Evolutionary conservation across 2,329 filamentous ascomycete genomes (phyloP).

Genomic region (Fusarium paranaense): DNA sequence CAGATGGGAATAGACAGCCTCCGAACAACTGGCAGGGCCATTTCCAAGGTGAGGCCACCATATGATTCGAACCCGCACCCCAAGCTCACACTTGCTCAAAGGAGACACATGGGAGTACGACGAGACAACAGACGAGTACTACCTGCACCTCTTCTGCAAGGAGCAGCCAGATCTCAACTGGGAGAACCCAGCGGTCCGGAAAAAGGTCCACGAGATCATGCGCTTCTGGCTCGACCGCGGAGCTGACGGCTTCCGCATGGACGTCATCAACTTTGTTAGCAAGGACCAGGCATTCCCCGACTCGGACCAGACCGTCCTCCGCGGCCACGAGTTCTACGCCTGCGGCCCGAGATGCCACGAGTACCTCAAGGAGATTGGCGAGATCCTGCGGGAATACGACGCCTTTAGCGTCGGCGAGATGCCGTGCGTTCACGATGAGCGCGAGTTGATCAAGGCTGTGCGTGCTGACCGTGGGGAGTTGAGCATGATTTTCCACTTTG

Average conservation of each 20-base stretch:
- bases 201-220: constrained; percentile 76
- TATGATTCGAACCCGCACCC: neutral
- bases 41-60: constrained; percentile 49
- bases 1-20: constrained; percentile 67
- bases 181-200: constrained; percentile 74
- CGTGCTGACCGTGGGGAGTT: constrained; percentile 68
- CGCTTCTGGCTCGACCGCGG: constrained; percentile 80
- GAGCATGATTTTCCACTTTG: constrained; percentile 81
- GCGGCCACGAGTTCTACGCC: constrained; percentile 60
- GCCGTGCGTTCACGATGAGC: constrained; percentile 57
- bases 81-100: constrained; percentile 21
- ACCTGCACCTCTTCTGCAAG: constrained; percentile 76
- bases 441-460: constrained; percentile 61
- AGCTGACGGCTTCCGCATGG: constrained; percentile 74
- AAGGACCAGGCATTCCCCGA: constrained; percentile 70
- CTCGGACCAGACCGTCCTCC: constrained; percentile 49
- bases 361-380: constrained; percentile 58
- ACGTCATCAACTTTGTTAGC: constrained; percentile 76
- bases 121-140: constrained; percentile 62
- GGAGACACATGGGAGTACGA: constrained; percentile 63
- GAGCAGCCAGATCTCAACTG: constrained; percentile 84
- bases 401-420: constrained; percentile 66
- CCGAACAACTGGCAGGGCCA: constrained; percentile 69
- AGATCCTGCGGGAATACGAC: constrained; percentile 58
- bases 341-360: constrained; percentile 64